Base-by-base conservation (phyloP, 352 stramenopile species). In the Phytophthora crassamura region DNA sequence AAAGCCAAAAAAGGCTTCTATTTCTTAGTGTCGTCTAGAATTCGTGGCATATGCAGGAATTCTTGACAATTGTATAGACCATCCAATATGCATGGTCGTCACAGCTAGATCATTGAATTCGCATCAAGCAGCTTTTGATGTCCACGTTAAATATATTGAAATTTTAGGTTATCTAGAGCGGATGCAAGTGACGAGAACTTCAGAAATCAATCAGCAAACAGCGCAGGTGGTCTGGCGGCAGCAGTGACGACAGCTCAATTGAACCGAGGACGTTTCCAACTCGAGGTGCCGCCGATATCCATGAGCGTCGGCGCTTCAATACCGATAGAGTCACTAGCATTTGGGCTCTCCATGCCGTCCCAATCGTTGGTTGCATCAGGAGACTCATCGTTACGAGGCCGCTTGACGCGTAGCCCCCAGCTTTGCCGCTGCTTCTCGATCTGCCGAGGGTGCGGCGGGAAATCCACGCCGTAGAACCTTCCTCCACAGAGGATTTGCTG, bases 401-500 rank as follows among this genome's bases (percentile, higher is more conserved):
- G 80, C 46, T 91, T 90, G 32, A 85, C 64, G 8, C 75, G 78
- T 42, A 88, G 68, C 5, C 77, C 72, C 67, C 81, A 77, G 28
- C 52, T 69, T 34, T 91, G 73, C 33, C 72, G 62, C 39, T 71
- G 72, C 50, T 85, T 88, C 48, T 88, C 82, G 12, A 86, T 45
- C 39, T 88, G 77, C 14, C 82, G 79, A 20, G 78, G 75, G 43
- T 93, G 84, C 18, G 61, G 35, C 7, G 80, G 77, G 45, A 91
- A 93, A 4, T 89, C 75, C n/a, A 85, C 50, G 22, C 80, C 78
- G 65, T 89, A 88, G 50, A 68, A 89, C 18, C 41, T 80, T 30
- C 82, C 82, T 1, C 84, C 82, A 52, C 71, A 88, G 1, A 93
- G 66, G 36, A 93, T 88, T 38, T 85, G 72, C 61, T 93, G 84